Conservation (phyloP, 768 basidiomycete genomes). For the Boletus huronensis region DNA sequence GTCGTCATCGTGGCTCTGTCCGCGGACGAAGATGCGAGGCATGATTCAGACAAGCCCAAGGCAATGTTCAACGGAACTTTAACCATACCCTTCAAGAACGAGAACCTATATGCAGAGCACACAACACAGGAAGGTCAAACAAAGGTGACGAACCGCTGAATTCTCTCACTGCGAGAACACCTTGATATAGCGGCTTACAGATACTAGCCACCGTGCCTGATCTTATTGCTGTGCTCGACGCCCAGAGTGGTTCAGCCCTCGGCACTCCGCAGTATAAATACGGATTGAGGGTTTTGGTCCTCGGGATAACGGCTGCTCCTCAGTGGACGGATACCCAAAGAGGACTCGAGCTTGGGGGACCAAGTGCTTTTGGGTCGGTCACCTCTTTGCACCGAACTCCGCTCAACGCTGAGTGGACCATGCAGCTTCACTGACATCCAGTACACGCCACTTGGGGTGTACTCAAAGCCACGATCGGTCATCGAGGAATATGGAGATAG, state of each 20-base stretch:
- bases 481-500: slow-evolving; percentile 39
- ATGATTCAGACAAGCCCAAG: slow-evolving; percentile 17
- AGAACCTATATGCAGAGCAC: slow-evolving; percentile 51
- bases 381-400: background rate
- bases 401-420: slow-evolving; percentile 6
- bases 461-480: slow-evolving; percentile 42
- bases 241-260: slow-evolving; percentile 56
- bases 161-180: background rate
- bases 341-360: slow-evolving; percentile 51
- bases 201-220: slow-evolving; percentile 60
- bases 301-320: slow-evolving; percentile 45
- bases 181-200: slow-evolving; percentile 25
- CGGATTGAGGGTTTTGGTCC: slow-evolving; percentile 55
- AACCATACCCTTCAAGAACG: slow-evolving; percentile 60
- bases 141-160: slow-evolving; percentile 11
- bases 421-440: slow-evolving; percentile 30
- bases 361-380: slow-evolving; percentile 49
- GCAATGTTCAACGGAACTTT: slow-evolving; percentile 33
- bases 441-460: slow-evolving; percentile 40
- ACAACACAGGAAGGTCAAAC: slow-evolving; percentile 28
- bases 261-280: slow-evolving; percentile 64
- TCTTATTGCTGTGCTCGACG: slow-evolving; percentile 60
- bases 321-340: slow-evolving; percentile 51
- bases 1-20: slow-evolving; percentile 31
- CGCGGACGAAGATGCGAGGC: slow-evolving; percentile 28